These are phyloP conservation scores for Inga laurina DNA, from an alignment of 306 rosid species.

Conservation along the genomic window DNA sequence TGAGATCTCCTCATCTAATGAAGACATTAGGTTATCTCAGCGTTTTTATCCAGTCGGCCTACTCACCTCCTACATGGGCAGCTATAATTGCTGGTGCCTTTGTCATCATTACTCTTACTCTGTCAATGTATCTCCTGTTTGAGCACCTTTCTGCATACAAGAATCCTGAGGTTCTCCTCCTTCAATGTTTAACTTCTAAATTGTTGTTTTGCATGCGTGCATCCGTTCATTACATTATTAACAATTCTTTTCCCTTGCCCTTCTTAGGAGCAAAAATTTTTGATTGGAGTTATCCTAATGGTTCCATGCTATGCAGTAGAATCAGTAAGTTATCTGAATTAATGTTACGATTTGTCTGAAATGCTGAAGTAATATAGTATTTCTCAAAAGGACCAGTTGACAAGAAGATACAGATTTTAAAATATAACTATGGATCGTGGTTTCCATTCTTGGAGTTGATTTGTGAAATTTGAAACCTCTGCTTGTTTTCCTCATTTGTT, in stretches of 20 bases:
- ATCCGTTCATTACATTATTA: background rate
- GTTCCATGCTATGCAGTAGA: conserved; percentile 96
- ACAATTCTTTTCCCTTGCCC: conserved; percentile 9
- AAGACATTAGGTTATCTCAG: conserved; percentile 36
- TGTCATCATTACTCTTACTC: conserved; percentile 67
- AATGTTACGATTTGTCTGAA: background rate
- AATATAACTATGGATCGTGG: background rate
- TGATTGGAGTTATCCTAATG: conserved; percentile 93
- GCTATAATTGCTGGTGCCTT: conserved; percentile 59
- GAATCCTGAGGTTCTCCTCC: conserved; percentile 76
- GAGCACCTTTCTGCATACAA: conserved; percentile 98
- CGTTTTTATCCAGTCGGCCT: conserved; percentile 34
- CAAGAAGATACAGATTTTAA: background rate
- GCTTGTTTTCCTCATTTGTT: background rate
- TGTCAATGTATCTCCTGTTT: conserved; percentile 77
- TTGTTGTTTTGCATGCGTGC: background rate
- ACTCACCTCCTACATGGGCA: conserved; percentile 88
- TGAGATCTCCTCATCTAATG: conserved; percentile 46
- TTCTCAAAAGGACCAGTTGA: background rate
- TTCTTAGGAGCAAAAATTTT: conserved; percentile 83
- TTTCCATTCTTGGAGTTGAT: background rate
- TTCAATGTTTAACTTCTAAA: background rate
- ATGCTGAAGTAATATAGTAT: conserved; percentile 1
- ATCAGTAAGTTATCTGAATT: conserved; percentile 63
- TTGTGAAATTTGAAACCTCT: background rate